Evolutionary conservation across 2,329 filamentous ascomycete genomes (phyloP).

Genomic region (Ceratocystis cacaofunesta): DNA sequence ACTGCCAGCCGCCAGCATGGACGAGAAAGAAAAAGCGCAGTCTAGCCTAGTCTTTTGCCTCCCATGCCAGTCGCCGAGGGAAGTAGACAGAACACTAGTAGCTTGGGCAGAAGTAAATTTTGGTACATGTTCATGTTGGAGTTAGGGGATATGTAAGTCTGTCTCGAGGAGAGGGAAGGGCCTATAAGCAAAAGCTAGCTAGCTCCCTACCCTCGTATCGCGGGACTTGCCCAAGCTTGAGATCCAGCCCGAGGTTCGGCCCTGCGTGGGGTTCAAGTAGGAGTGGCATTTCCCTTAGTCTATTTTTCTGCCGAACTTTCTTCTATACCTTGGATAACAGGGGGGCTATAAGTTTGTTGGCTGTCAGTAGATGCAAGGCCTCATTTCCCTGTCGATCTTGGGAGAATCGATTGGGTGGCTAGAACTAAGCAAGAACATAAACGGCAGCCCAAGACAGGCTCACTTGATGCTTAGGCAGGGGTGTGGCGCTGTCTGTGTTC

Average conservation of each 20-base stretch:
- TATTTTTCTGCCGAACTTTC: not conserved
- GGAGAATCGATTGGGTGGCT: not conserved
- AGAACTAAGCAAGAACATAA: not conserved
- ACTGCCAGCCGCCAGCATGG: not conserved
- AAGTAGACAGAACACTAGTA: too few relatives aligned
- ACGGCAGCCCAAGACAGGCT: not conserved
- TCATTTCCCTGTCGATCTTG: slow-evolving; percentile 1
- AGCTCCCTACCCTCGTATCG: not conserved
- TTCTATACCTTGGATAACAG: not conserved
- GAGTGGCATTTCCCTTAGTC: not conserved
- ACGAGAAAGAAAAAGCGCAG: not conserved
- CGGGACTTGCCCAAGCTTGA: not conserved
- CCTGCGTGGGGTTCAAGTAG: not conserved
- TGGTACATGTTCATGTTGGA: not conserved
- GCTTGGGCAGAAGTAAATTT: too few relatives aligned
- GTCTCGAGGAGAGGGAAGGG: not conserved
- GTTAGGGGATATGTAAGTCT: not conserved
- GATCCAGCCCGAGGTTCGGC: not conserved
- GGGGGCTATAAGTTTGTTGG: not conserved
- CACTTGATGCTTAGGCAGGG: not conserved
- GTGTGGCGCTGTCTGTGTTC: not conserved
- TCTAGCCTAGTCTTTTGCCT: not conserved
- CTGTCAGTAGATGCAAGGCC: not conserved
- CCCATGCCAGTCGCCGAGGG: not conserved
- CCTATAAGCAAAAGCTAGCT: not conserved